Conservation (phyloP, 805 yeast species). For the Barnettozyma sucrosica region DNA sequence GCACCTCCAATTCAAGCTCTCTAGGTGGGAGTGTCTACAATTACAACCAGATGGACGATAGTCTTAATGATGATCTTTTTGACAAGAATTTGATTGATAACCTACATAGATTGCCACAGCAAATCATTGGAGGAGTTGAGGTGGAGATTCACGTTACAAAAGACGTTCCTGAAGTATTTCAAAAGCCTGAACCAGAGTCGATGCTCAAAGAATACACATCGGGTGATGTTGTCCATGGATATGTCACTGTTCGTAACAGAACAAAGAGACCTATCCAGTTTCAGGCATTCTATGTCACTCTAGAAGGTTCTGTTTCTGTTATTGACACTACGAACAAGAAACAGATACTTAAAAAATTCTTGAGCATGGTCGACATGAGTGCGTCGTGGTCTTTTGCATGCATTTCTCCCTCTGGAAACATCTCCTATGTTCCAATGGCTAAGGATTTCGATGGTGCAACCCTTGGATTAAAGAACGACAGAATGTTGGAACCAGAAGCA, state of each 20-base stretch:
- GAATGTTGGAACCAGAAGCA: constrained; percentile 42
- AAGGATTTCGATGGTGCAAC: constrained; percentile 42
- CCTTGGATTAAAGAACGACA: constrained; percentile 45
- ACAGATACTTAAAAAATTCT: constrained; percentile 39
- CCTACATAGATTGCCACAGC: constrained; percentile 39
- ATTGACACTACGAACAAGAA: constrained; percentile 29
- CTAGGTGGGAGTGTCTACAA: neutral
- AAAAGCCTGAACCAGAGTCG: constrained; percentile 23
- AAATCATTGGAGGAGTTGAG: constrained; percentile 33
- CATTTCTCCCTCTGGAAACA: constrained; percentile 46
- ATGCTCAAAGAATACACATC: constrained; percentile 52
- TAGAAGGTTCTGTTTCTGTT: constrained; percentile 37
- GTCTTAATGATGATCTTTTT: constrained; percentile 1
- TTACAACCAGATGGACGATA: neutral
- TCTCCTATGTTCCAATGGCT: constrained; percentile 38
- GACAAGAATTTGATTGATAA: constrained; percentile 43
- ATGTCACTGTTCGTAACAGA: constrained; percentile 42
- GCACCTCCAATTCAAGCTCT: neutral
- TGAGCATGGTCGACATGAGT: constrained; percentile 55
- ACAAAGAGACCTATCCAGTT: constrained; percentile 45
- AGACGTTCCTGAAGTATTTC: constrained; percentile 40
- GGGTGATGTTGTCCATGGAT: constrained; percentile 65
- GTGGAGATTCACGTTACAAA: constrained; percentile 49
- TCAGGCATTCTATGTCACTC: constrained; percentile 52
- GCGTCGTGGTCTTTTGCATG: constrained; percentile 50